These are phyloP conservation scores for Ustilago shanxiensis DNA, from an alignment of 1,284 basidiomycete species.

Conservation along the genomic window DNA sequence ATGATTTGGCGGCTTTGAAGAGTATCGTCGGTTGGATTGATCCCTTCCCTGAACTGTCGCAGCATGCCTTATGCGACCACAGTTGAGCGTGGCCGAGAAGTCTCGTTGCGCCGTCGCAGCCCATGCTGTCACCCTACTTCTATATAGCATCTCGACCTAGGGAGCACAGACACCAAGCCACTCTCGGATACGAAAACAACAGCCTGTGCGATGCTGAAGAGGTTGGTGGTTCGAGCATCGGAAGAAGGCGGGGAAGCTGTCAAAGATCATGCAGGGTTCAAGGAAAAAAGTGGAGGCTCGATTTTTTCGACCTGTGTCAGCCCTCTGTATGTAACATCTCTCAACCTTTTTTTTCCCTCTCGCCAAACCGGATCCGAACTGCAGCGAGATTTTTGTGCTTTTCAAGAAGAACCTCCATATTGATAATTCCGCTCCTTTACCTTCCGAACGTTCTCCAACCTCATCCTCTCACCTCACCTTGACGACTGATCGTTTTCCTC, in stretches of 20 bases:
- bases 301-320: neutral
- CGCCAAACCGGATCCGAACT: conserved; percentile 28
- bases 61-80: neutral
- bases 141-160: neutral
- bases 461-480: neutral
- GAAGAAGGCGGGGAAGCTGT: neutral
- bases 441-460: neutral
- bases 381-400: conserved; percentile 31
- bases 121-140: neutral
- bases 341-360: neutral
- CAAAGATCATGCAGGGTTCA: conserved; percentile 3
- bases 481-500: neutral
- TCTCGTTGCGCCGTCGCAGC: neutral
- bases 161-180: neutral
- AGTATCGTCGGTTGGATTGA: neutral
- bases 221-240: neutral
- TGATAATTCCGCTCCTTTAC: neutral
- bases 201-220: neutral
- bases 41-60: neutral
- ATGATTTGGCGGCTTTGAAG: neutral
- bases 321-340: neutral
- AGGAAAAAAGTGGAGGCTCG: neutral
- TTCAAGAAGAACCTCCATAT: conserved; percentile 22
- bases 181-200: neutral
- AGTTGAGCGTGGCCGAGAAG: neutral